phyloP scores from a whole-genome alignment of 768 basidiomycete species.

The Rhodocollybia butyracea region DNA sequence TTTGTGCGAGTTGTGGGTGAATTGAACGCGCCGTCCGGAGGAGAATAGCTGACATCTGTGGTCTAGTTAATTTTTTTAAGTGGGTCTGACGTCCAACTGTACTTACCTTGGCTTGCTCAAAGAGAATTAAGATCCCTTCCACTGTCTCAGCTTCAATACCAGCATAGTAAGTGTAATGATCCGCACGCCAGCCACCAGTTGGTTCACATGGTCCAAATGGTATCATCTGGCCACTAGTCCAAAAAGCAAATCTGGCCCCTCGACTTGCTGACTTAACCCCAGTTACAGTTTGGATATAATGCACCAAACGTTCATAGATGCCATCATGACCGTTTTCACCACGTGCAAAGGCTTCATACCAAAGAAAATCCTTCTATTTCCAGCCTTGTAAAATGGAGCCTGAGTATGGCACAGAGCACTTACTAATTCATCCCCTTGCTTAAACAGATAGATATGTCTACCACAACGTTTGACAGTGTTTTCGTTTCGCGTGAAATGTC shows the following conservation, averaged over 20 bases:
- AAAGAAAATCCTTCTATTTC: conserved; percentile 1
- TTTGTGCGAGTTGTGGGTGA: neutral
- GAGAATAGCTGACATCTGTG: neutral
- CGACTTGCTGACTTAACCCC: neutral
- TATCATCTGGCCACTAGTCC: neutral
- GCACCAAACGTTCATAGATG: neutral
- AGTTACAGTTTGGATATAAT: neutral
- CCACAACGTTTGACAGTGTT: neutral
- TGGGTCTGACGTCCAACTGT: neutral
- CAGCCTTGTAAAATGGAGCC: too few relatives aligned
- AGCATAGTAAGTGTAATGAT: neutral
- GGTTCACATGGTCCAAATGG: neutral
- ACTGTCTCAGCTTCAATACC: neutral
- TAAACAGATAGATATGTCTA: neutral
- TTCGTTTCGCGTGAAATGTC: neutral
- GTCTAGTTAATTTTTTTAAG: neutral
- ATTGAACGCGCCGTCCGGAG: neutral
- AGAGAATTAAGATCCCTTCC: neutral
- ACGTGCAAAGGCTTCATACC: neutral
- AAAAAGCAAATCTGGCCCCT: neutral
- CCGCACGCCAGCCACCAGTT: neutral
- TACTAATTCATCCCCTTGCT: neutral
- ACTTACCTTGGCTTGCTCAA: conserved; percentile 3
- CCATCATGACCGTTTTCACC: neutral
- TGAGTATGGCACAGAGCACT: neutral